These are phyloP conservation scores for Helichrysum umbraculigerum DNA, from an alignment of 129 eudicot species.

Conservation along the genomic window DNA sequence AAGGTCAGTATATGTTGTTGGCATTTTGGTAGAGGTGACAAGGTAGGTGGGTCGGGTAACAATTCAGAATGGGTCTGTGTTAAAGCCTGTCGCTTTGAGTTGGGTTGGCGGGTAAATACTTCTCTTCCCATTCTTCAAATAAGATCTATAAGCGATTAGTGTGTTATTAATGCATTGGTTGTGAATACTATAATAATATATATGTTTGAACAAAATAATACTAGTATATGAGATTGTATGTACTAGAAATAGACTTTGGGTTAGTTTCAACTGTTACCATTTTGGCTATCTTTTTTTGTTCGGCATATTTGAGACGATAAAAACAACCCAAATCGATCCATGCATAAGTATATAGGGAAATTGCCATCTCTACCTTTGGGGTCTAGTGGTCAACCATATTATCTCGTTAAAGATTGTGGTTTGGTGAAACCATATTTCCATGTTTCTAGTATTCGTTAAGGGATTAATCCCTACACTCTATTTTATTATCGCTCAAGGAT, in stretches of 20 bases:
- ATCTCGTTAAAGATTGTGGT: neutral
- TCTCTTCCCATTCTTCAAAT: neutral
- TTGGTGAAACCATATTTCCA: neutral
- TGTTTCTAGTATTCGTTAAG: slow-evolving; percentile 15
- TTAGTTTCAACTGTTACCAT: neutral
- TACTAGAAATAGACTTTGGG: neutral
- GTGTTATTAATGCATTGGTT: neutral
- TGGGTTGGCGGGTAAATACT: neutral
- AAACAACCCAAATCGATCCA: neutral
- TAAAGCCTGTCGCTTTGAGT: neutral
- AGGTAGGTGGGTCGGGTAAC: neutral
- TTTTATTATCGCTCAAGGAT: too few species aligned
- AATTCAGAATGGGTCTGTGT: neutral
- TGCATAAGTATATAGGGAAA: neutral
- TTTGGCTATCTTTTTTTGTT: neutral
- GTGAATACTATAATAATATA: neutral
- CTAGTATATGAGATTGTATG: neutral
- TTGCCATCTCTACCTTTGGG: neutral
- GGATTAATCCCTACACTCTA: neutral
- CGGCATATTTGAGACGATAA: neutral
- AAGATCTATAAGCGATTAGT: neutral
- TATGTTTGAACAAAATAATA: neutral
- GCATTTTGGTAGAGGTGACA: neutral
- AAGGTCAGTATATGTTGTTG: slow-evolving; percentile 41
- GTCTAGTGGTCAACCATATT: neutral